Evolutionary conservation across 2,329 filamentous ascomycete genomes (phyloP).

Genomic region (Pyricularia sp.): DNA sequence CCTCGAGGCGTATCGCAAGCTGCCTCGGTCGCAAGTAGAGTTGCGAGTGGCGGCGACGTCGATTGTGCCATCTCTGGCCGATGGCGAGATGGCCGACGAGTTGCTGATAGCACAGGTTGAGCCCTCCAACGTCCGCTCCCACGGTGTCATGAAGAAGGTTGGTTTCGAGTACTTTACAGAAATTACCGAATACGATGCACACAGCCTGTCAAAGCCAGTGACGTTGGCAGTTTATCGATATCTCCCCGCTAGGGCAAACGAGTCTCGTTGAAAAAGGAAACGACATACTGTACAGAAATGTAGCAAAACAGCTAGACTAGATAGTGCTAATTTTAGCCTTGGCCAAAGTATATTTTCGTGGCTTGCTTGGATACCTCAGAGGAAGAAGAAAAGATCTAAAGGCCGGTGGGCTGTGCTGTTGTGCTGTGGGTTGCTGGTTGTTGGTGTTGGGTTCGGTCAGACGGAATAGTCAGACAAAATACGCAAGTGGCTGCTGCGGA

Average conservation of each 20-base stretch:
- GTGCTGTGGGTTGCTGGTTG: not conserved
- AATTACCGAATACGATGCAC: conserved; percentile 20
- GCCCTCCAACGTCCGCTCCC: conserved; percentile 36
- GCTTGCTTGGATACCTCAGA: not conserved
- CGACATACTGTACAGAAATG: not conserved
- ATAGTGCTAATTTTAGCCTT: not conserved
- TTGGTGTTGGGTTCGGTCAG: not conserved
- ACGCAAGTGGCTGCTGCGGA: not conserved
- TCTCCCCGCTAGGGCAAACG: conserved; percentile 6
- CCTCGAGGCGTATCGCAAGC: conserved; percentile 30
- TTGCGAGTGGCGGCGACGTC: conserved; percentile 28
- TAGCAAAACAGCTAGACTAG: not conserved
- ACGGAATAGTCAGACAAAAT: not conserved
- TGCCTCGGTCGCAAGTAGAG: conserved; percentile 32
- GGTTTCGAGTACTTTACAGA: conserved; percentile 37
- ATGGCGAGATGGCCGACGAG: conserved; percentile 22
- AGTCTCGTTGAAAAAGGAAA: not conserved
- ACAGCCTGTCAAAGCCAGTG: conserved; percentile 10
- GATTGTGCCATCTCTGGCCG: conserved; percentile 11
- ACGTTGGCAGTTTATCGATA: conserved; percentile 13
- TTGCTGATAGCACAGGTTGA: conserved; percentile 34
- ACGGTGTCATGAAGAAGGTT: conserved; percentile 40
- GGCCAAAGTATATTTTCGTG: not conserved
- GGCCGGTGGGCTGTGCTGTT: not conserved
- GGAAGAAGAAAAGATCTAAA: not conserved